These are phyloP conservation scores for Diplodia sapinea DNA, from an alignment of 2,329 filamentous ascomycete genomes.

Conservation along the genomic window DNA sequence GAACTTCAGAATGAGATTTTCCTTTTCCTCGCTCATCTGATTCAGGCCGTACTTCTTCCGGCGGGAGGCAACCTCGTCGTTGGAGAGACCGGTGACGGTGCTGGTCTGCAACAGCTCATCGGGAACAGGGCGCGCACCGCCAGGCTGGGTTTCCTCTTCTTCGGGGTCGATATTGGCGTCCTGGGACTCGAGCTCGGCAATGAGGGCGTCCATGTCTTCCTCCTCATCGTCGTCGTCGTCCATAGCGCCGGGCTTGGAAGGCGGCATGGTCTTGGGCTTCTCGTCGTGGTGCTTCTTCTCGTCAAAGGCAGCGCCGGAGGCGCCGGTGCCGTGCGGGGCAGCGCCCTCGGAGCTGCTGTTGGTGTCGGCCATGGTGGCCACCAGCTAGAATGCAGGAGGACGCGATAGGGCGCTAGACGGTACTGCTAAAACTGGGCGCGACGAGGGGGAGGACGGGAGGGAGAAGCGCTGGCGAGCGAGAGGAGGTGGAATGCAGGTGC, in stretches of 20 bases:
- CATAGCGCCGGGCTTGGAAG: constrained; percentile 33
- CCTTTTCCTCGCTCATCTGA: constrained; percentile 89
- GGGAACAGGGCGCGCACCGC: constrained; percentile 66
- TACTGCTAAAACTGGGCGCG: constrained; percentile 8
- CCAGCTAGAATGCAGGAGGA: constrained; percentile 26
- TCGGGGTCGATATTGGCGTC: constrained; percentile 72
- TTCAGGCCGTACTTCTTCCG: constrained; percentile 79
- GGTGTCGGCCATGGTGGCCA: constrained; percentile 29
- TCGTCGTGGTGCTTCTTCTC: constrained; percentile 38
- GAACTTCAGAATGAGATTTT: constrained; percentile 85
- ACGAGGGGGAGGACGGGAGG: background rate
- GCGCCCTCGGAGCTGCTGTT: constrained; percentile 18
- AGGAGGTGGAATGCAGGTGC: constrained; percentile 9
- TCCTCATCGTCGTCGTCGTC: constrained; percentile 76
- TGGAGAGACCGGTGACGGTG: constrained; percentile 67
- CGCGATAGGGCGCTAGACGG: constrained; percentile 11
- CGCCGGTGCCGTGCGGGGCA: constrained; percentile 37
- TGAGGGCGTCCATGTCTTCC: constrained; percentile 84
- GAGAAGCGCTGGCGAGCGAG: constrained; percentile 7
- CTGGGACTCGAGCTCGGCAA: constrained; percentile 83
- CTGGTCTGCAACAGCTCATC: constrained; percentile 79
- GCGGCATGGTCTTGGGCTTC: constrained; percentile 35
- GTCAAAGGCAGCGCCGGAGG: constrained; percentile 39
- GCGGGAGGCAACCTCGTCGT: constrained; percentile 65
- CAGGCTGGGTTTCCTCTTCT: constrained; percentile 58